These are phyloP conservation scores for Mrakia frigida DNA, from an alignment of 768 basidiomycete genomes.

Conservation along the genomic window DNA sequence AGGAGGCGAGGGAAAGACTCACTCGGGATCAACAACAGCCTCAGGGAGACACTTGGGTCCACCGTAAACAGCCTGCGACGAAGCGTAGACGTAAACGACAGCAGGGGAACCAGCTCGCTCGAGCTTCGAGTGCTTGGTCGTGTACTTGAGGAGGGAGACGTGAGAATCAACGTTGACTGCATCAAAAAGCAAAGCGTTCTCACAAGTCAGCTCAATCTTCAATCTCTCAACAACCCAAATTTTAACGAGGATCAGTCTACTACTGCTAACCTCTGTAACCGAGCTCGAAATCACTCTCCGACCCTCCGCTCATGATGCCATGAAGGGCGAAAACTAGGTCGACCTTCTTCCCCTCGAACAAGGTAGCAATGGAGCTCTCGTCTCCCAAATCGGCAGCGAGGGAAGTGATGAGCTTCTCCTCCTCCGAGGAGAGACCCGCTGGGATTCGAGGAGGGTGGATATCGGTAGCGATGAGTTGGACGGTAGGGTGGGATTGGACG, in stretches of 20 bases:
- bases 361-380: slow-evolving; percentile 28
- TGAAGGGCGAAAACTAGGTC: slow-evolving; percentile 31
- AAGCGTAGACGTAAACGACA: slow-evolving; percentile 42
- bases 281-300: slow-evolving; percentile 58
- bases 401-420: slow-evolving; percentile 25
- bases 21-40: slow-evolving; percentile 41
- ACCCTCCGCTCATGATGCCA: slow-evolving; percentile 61
- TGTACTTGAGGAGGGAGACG: slow-evolving; percentile 38
- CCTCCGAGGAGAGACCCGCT: slow-evolving; percentile 35
- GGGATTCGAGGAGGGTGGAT: slow-evolving; percentile 40
- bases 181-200: not conserved
- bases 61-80: slow-evolving; percentile 42
- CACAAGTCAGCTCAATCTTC: not conserved
- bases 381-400: slow-evolving; percentile 35
- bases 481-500: slow-evolving; percentile 36
- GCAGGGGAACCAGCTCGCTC: slow-evolving; percentile 34
- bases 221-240: not conserved
- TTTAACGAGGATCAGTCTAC: not conserved
- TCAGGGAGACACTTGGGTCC: slow-evolving; percentile 37
- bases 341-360: slow-evolving; percentile 33
- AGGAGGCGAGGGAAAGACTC: slow-evolving; percentile 9
- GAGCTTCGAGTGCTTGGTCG: slow-evolving; percentile 38
- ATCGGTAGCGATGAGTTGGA: slow-evolving; percentile 43
- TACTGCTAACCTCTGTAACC: slow-evolving; percentile 41
- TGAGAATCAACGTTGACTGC: slow-evolving; percentile 45